Evolutionary conservation across 177 flowering plant genomes (phyloP).

Genomic region (Vitis hybrid): DNA sequence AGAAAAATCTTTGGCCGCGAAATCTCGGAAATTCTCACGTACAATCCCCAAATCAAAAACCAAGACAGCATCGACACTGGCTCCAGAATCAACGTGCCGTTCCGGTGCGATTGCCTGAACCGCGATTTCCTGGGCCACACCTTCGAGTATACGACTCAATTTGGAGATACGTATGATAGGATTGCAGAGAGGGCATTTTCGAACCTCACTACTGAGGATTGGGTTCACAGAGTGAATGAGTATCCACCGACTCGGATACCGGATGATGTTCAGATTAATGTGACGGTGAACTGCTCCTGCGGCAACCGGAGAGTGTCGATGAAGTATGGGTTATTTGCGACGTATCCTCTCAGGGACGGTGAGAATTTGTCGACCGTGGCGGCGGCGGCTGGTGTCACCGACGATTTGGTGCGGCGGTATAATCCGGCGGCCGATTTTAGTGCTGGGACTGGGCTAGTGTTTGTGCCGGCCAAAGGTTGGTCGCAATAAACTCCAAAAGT

Average conservation of each 20-base stretch:
- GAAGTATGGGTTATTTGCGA: slow-evolving; percentile 53
- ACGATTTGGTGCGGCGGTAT: slow-evolving; percentile 32
- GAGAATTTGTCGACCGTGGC: slow-evolving; percentile 37
- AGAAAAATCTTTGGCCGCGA: slow-evolving; percentile 18
- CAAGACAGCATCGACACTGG: slow-evolving; percentile 21
- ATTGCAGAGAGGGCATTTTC: slow-evolving; percentile 30
- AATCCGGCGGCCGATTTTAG: slow-evolving; percentile 39
- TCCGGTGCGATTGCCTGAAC: slow-evolving; percentile 52
- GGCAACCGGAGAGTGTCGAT: slow-evolving; percentile 38
- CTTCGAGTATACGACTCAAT: slow-evolving; percentile 27
- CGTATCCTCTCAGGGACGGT: slow-evolving; percentile 46
- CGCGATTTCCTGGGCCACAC: slow-evolving; percentile 46
- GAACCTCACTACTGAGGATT: slow-evolving; percentile 47
- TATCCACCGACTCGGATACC: slow-evolving; percentile 28
- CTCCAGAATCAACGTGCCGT: slow-evolving; percentile 35
- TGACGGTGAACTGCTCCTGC: slow-evolving; percentile 59
- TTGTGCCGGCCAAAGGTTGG: slow-evolving; percentile 38
- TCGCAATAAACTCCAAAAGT: neutral
- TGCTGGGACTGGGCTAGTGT: slow-evolving; percentile 42
- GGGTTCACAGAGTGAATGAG: slow-evolving; percentile 33
- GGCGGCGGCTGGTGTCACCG: slow-evolving; percentile 15
- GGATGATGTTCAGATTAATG: slow-evolving; percentile 29
- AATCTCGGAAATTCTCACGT: slow-evolving; percentile 15
- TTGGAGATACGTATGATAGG: slow-evolving; percentile 38
- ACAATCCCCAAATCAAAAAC: slow-evolving; percentile 24